Evolutionary conservation across 805 yeast species (phyloP).

Genomic region (Kodamaea laetipori): DNA sequence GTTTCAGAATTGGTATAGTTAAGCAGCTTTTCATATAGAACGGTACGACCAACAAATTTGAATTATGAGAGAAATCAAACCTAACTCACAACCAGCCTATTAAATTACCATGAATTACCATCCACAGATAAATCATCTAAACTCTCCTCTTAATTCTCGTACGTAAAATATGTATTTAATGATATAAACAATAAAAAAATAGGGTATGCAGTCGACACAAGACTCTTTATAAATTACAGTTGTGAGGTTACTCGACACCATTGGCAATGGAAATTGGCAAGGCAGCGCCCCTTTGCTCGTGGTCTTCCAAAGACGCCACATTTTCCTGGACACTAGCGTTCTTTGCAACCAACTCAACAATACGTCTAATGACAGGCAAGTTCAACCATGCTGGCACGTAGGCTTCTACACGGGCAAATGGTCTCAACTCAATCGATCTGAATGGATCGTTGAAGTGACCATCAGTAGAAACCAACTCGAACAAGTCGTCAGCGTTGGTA

Average conservation of each 20-base stretch:
- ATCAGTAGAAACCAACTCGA: constrained; percentile 66
- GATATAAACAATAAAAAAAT: constrained; percentile 8
- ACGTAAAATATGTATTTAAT: constrained; percentile 7
- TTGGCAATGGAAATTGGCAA: constrained; percentile 9
- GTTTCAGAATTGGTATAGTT: too few species aligned
- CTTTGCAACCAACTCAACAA: constrained; percentile 84
- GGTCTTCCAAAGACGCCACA: constrained; percentile 8
- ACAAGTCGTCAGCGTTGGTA: constrained; percentile 58
- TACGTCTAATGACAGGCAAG: constrained; percentile 83
- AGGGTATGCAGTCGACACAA: constrained; percentile 10
- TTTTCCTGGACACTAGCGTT: constrained; percentile 71
- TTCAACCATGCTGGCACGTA: constrained; percentile 95
- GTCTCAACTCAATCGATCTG: constrained; percentile 70
- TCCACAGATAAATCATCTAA: neutral
- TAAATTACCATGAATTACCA: too few species aligned
- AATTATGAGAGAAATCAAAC: too few species aligned
- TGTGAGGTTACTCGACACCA: constrained; percentile 7
- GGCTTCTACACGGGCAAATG: constrained; percentile 80
- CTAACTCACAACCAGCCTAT: too few species aligned
- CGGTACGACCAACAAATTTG: too few species aligned
- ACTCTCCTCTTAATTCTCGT: neutral
- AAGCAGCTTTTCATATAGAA: too few species aligned
- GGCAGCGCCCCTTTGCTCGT: constrained; percentile 8
- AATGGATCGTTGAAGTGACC: constrained; percentile 85
- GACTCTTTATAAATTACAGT: constrained; percentile 8